A percentile compares a stretch with the other conserved stretches of the same genome.
Conservation (phyloP, 495 filamentous ascomycete species). For the Zalerion maritima region DNA sequence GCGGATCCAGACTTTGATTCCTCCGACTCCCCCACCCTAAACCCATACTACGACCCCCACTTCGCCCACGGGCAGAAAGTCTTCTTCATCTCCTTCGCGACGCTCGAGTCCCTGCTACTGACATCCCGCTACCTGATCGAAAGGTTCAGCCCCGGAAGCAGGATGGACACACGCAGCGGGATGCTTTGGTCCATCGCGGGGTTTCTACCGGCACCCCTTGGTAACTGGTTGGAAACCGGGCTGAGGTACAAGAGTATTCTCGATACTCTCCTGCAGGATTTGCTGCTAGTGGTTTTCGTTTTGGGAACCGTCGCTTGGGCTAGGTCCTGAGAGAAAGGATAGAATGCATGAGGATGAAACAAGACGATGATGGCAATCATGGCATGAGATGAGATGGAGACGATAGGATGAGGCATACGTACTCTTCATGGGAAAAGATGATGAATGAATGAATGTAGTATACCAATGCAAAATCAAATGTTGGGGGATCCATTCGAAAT, state of each 20-base stretch:
- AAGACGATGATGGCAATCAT: too few relatives aligned
- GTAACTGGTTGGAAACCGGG: conserved; percentile 40
- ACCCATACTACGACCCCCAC: conserved; percentile 9
- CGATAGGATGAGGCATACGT: too few relatives aligned
- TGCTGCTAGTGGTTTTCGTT: conserved; percentile 60
- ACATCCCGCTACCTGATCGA: conserved; percentile 51
- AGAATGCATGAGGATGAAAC: too few relatives aligned
- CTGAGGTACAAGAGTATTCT: conserved; percentile 57
- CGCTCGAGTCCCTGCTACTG: conserved; percentile 61
- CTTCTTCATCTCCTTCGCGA: conserved; percentile 65
- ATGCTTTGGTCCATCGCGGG: conserved; percentile 44
- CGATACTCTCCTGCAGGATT: conserved; percentile 45
- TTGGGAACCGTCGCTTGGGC: conserved; percentile 59
- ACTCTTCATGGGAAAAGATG: too few relatives aligned
- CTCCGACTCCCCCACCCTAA: conserved; percentile 4
- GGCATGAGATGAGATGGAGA: too few relatives aligned
- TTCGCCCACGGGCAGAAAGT: conserved; percentile 22
- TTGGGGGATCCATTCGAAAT: too few relatives aligned
- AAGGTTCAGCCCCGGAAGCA: conserved; percentile 24
- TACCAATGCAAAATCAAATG: too few relatives aligned
- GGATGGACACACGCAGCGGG: conserved; percentile 23
- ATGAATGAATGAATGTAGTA: too few relatives aligned
- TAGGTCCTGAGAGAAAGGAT: conserved; percentile 29
- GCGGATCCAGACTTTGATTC: conserved; percentile 15
- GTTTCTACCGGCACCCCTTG: conserved; percentile 43